Evolutionary conservation across 495 filamentous ascomycete species (phyloP).

Genomic region (Aspergillus steynii): DNA sequence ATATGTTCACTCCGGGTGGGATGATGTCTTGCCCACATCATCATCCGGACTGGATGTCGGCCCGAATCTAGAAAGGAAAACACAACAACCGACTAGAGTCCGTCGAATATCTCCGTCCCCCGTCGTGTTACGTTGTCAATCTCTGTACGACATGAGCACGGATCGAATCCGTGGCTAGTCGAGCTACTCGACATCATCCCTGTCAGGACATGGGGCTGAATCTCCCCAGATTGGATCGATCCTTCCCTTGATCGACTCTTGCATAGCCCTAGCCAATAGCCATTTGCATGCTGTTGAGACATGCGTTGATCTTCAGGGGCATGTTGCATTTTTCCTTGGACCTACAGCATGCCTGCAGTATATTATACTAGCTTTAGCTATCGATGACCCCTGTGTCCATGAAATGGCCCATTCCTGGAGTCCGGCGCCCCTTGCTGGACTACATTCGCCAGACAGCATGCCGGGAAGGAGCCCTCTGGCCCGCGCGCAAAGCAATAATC

Average conservation of each 20-base stretch:
- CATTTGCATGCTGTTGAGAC: not conserved
- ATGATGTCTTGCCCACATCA: not conserved
- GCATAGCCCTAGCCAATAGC: not conserved
- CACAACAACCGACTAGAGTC: not conserved
- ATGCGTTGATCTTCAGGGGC: not conserved
- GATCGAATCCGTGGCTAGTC: not conserved
- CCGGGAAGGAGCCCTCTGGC: conserved; percentile 7
- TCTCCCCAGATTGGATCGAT: not conserved
- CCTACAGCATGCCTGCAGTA: not conserved
- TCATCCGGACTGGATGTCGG: not conserved
- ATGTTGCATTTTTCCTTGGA: not conserved
- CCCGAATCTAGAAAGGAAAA: not conserved
- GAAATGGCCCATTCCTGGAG: not conserved
- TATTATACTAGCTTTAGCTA: not conserved
- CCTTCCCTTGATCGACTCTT: not conserved
- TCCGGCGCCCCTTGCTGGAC: not conserved
- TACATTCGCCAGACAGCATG: conserved; percentile 10
- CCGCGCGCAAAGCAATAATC: not conserved
- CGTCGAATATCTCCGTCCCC: not conserved
- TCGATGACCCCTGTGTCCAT: not conserved
- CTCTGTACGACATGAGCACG: not conserved
- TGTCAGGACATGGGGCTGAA: not conserved
- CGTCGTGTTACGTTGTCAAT: not conserved
- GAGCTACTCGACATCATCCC: too few species aligned
- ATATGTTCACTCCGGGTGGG: not conserved